Evolutionary conservation across 2,329 filamentous ascomycete species (phyloP).

Genomic region (Fusarium sp.): DNA sequence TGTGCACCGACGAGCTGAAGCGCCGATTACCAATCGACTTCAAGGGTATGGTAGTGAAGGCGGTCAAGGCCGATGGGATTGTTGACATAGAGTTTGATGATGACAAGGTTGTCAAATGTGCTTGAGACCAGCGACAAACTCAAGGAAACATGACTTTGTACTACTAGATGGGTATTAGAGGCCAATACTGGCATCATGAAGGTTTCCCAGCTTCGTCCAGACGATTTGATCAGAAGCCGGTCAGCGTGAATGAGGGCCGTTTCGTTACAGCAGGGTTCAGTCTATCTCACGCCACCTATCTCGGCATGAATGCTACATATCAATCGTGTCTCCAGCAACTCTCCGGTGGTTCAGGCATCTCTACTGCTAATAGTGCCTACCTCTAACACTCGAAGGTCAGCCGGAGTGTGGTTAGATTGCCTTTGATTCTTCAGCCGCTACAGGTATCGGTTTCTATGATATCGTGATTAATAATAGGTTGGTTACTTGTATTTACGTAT

Average conservation of each 20-base stretch:
- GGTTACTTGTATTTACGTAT: too few relatives aligned
- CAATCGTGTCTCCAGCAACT: neutral
- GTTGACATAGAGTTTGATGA: slow-evolving; percentile 87
- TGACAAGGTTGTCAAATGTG: slow-evolving; percentile 73
- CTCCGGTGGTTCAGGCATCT: neutral
- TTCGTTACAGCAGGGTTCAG: neutral
- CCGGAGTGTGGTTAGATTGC: neutral
- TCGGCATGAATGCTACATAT: neutral
- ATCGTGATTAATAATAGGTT: neutral
- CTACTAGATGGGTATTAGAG: slow-evolving; percentile 46
- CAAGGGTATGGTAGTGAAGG: slow-evolving; percentile 96
- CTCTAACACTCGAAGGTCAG: neutral
- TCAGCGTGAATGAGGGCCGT: neutral
- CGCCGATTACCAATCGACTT: slow-evolving; percentile 97
- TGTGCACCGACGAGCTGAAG: slow-evolving; percentile 98
- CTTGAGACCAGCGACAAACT: slow-evolving; percentile 51
- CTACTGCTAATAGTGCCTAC: neutral
- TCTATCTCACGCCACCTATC: neutral
- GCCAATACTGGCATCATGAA: slow-evolving; percentile 39
- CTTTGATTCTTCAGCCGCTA: neutral
- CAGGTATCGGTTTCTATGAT: neutral
- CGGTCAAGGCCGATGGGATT: slow-evolving; percentile 93
- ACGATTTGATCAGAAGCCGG: neutral
- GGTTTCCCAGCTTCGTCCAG: slow-evolving; percentile 19
- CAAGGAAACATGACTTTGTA: slow-evolving; percentile 48